Evolutionary conservation across 2,329 filamentous ascomycete genomes (phyloP).

Genomic region (Ophioceras dolichostomum): DNA sequence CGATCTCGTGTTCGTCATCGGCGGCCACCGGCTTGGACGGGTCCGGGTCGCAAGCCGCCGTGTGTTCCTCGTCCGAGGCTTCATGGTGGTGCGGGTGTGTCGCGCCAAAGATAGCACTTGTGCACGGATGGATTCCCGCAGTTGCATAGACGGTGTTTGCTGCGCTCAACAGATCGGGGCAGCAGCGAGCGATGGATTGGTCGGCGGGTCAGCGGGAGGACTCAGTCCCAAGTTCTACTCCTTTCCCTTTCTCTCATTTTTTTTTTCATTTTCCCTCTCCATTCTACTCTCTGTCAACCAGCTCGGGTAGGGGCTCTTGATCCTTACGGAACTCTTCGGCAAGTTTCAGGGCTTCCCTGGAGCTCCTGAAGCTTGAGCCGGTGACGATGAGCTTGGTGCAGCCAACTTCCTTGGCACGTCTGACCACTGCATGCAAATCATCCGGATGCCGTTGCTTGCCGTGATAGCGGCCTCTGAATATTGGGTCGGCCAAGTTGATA

Average conservation of each 20-base stretch:
- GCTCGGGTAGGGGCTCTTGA: no score
- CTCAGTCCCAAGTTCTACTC: no score
- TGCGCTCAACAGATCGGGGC: conserved; percentile 24
- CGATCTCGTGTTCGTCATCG: conserved; percentile 24
- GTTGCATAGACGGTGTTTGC: conserved; percentile 79
- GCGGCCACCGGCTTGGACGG: conserved; percentile 33
- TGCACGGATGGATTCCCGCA: conserved; percentile 88
- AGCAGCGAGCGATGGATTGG: not conserved
- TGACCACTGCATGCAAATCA: conserved; percentile 66
- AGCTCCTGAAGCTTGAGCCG: conserved; percentile 74
- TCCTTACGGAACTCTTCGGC: conserved; percentile 62
- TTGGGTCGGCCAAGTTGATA: conserved; percentile 90
- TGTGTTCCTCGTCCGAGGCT: conserved; percentile 31
- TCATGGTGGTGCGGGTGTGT: conserved; percentile 29
- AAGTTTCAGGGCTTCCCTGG: conserved; percentile 60
- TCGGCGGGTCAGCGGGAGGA: no score
- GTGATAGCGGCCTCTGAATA: conserved; percentile 77
- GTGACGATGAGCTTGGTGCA: conserved; percentile 89
- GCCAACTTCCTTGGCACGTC: conserved; percentile 63
- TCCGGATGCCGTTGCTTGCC: conserved; percentile 63
- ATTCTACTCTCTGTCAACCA: no score
- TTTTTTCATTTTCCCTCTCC: no score
- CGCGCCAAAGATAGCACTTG: conserved; percentile 63
- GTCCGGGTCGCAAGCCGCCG: conserved; percentile 41
- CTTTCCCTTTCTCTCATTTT: no score